phyloP scores from a whole-genome alignment of 495 filamentous ascomycete species.

The Stereocaulon alpinum region DNA sequence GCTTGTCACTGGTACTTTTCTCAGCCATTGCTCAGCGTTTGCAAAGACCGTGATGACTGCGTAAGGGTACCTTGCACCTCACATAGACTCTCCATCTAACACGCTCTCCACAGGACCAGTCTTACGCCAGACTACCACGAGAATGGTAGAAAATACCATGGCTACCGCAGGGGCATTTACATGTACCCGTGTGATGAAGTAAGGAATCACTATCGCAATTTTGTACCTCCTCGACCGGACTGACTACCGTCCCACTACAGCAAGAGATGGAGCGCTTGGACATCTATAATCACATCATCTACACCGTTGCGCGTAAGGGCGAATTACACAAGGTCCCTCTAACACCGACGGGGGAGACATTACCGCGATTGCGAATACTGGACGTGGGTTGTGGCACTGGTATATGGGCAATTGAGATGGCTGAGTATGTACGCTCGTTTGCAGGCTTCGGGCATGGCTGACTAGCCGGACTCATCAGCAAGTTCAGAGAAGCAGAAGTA shows the following conservation, averaged over 20 bases:
- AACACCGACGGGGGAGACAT: constrained; percentile 31
- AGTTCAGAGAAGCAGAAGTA: constrained; percentile 47
- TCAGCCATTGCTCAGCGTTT: neutral
- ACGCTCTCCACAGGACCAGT: neutral
- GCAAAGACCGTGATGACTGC: neutral
- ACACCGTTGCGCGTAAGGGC: constrained; percentile 49
- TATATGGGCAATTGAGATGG: constrained; percentile 85
- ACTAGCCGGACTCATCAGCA: constrained; percentile 28
- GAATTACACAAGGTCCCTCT: constrained; percentile 48
- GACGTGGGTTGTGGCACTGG: constrained; percentile 86
- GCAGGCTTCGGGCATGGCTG: constrained; percentile 12
- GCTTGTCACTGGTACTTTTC: neutral
- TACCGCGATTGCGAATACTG: constrained; percentile 43
- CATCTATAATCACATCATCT: constrained; percentile 66
- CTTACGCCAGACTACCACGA: constrained; percentile 23
- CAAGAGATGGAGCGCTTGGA: constrained; percentile 66
- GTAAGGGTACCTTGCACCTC: neutral
- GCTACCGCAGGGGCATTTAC: constrained; percentile 39
- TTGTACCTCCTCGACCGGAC: neutral
- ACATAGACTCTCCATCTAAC: neutral
- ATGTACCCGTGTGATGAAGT: constrained; percentile 42
- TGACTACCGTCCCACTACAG: constrained; percentile 24
- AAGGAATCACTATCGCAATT: neutral
- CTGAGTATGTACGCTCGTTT: constrained; percentile 45
- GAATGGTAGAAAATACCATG: constrained; percentile 41